Evolutionary conservation across 441 rosid genomes (phyloP).

Genomic region (Populus hybrid): DNA sequence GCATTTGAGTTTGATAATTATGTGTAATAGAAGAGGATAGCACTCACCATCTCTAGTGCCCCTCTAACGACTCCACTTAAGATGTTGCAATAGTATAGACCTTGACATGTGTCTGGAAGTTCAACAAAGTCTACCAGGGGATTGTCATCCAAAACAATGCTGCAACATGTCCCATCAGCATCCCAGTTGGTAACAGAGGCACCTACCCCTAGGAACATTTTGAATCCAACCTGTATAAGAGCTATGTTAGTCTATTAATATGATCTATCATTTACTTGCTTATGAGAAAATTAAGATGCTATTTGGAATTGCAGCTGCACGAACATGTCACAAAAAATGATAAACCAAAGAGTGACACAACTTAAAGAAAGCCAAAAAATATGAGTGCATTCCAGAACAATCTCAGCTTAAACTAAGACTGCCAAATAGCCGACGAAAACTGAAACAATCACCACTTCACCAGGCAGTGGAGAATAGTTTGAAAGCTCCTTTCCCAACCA

Average conservation of each 20-base stretch:
- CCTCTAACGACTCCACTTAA: conserved; percentile 91
- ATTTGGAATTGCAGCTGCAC: conserved; percentile 2
- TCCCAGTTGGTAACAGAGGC: conserved; percentile 91
- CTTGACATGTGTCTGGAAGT: conserved; percentile 91
- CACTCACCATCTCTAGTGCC: conserved; percentile 90
- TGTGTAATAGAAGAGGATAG: not conserved
- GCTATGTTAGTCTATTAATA: conserved; percentile 13
- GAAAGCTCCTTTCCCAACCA: not conserved
- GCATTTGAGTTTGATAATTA: not conserved
- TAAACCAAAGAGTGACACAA: not conserved
- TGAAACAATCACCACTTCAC: not conserved
- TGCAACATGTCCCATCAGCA: conserved; percentile 82
- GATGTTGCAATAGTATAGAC: conserved; percentile 85
- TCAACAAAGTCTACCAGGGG: conserved; percentile 90
- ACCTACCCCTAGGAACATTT: conserved; percentile 89
- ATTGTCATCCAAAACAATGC: conserved; percentile 76
- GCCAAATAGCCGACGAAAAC: not conserved
- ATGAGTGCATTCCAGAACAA: conserved; percentile 1
- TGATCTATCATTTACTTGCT: conserved; percentile 1
- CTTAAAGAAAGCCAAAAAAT: not conserved
- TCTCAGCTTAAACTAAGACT: not conserved
- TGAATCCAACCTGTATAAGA: conserved; percentile 76
- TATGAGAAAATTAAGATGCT: not conserved
- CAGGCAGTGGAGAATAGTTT: not conserved
- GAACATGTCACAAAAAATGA: conserved; percentile 1